phyloP scores from a whole-genome alignment of 192 early-diverging fungal species.

The Gigaspora rosea region DNA sequence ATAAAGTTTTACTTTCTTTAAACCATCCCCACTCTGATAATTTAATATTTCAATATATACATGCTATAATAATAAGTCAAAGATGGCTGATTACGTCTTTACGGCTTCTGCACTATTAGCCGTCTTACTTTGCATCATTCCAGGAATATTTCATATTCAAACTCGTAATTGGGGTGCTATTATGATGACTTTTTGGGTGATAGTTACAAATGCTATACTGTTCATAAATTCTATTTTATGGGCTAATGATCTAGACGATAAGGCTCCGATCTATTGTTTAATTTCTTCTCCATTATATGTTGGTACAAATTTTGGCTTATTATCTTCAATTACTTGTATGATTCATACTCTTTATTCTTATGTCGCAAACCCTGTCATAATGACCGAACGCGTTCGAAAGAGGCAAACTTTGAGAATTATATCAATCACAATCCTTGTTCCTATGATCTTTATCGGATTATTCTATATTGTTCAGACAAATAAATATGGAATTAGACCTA shows the following conservation, averaged over 20 bases:
- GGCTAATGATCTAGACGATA: slow-evolving; percentile 3
- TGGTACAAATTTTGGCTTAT: neutral
- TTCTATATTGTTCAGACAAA: neutral
- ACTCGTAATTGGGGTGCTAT: slow-evolving; percentile 19
- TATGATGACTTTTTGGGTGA: slow-evolving; percentile 16
- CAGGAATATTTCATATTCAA: slow-evolving; percentile 15
- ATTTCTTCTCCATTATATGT: slow-evolving; percentile 3
- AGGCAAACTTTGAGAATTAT: neutral
- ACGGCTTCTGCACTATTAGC: neutral
- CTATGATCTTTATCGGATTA: neutral
- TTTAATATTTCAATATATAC: no score
- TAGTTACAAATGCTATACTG: neutral
- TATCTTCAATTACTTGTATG: slow-evolving; percentile 9
- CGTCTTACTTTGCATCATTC: neutral
- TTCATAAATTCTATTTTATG: slow-evolving; percentile 18
- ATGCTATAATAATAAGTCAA: neutral
- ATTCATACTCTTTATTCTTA: slow-evolving; percentile 16
- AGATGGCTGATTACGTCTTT: slow-evolving; percentile 11
- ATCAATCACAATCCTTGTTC: neutral
- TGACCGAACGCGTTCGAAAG: neutral
- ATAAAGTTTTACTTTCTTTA: no score
- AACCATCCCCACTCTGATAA: no score
- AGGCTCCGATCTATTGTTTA: slow-evolving; percentile 1
- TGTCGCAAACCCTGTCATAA: neutral
- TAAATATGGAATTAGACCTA: slow-evolving; percentile 17